phyloP scores from a whole-genome alignment of 1,284 basidiomycete genomes.

The Fomitopsis schrenkii region DNA sequence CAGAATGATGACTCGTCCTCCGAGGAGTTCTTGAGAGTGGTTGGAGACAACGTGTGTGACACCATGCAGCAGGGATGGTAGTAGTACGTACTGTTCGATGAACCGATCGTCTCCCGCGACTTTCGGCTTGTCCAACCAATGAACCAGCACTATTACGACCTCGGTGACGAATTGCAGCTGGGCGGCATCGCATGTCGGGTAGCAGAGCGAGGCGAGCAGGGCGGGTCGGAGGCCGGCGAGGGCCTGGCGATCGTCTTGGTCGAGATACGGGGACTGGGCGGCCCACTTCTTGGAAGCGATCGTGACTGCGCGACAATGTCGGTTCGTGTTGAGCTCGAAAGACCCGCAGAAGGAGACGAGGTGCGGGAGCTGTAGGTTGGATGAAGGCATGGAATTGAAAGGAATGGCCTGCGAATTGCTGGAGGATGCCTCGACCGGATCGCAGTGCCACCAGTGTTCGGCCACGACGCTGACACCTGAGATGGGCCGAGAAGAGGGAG shows the following conservation, averaged over 20 bases:
- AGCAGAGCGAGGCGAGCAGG: slow-evolving; percentile 51
- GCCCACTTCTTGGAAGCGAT: slow-evolving; percentile 46
- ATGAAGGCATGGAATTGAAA: slow-evolving; percentile 8
- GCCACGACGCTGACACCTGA: background rate
- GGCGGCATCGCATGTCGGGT: slow-evolving; percentile 50
- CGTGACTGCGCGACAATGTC: slow-evolving; percentile 41
- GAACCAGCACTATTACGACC: slow-evolving; percentile 40
- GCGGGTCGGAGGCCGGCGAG: slow-evolving; percentile 42
- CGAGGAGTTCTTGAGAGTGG: background rate
- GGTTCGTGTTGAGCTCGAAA: slow-evolving; percentile 51
- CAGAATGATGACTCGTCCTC: background rate
- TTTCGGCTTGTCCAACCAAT: slow-evolving; percentile 17
- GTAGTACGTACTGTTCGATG: slow-evolving; percentile 20
- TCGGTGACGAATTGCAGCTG: slow-evolving; percentile 51
- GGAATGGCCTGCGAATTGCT: background rate
- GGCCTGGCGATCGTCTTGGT: slow-evolving; percentile 25
- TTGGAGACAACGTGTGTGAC: background rate
- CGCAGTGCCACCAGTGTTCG: background rate
- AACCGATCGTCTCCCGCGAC: slow-evolving; percentile 18
- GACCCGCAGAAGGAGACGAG: slow-evolving; percentile 38
- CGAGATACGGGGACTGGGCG: slow-evolving; percentile 18
- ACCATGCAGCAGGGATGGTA: background rate
- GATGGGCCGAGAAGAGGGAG: background rate
- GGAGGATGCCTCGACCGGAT: background rate
- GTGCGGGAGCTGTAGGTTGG: slow-evolving; percentile 58